A percentile compares a stretch with the other conserved stretches of the same genome.
Conservation (phyloP, 2,329 filamentous ascomycete species). For the Lasiodiplodia sp. region DNA sequence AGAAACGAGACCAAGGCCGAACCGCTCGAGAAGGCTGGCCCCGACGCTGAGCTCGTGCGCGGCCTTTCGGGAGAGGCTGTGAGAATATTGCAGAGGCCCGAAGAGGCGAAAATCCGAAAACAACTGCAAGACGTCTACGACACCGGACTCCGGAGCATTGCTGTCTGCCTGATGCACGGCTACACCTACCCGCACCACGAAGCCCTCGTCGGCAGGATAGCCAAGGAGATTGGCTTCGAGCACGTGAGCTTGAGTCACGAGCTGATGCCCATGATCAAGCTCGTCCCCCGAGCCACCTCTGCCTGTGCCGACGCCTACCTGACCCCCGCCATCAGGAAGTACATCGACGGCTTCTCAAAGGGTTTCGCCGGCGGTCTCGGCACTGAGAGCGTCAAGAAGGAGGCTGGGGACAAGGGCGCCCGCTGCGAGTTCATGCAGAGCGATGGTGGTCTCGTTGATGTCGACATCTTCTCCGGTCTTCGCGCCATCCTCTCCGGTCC, state of each 20-base stretch:
- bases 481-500: conserved; percentile 88
- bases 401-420: conserved; percentile 71
- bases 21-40: conserved; percentile 55
- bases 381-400: conserved; percentile 73
- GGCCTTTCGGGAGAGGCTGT: conserved; percentile 79
- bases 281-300: conserved; percentile 77
- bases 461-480: conserved; percentile 82
- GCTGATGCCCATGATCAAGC: conserved; percentile 88
- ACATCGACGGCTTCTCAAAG: conserved; percentile 77
- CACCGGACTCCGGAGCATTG: conserved; percentile 78
- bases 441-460: conserved; percentile 75
- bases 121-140: conserved; percentile 74
- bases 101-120: conserved; percentile 62
- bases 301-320: conserved; percentile 83
- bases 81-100: conserved; percentile 70
- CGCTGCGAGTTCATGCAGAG: conserved; percentile 97
- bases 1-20: conserved; percentile 65
- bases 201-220: conserved; percentile 76
- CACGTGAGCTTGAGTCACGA: conserved; percentile 84
- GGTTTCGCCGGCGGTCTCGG: conserved; percentile 85
- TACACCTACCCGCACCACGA: conserved; percentile 93
- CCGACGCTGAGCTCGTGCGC: conserved; percentile 66
- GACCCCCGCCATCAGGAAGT: conserved; percentile 79
- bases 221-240: conserved; percentile 79
- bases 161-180: conserved; percentile 89